These are phyloP conservation scores for Trichosanthes cucumerina DNA, from an alignment of 306 rosid genomes.

Conservation along the genomic window DNA sequence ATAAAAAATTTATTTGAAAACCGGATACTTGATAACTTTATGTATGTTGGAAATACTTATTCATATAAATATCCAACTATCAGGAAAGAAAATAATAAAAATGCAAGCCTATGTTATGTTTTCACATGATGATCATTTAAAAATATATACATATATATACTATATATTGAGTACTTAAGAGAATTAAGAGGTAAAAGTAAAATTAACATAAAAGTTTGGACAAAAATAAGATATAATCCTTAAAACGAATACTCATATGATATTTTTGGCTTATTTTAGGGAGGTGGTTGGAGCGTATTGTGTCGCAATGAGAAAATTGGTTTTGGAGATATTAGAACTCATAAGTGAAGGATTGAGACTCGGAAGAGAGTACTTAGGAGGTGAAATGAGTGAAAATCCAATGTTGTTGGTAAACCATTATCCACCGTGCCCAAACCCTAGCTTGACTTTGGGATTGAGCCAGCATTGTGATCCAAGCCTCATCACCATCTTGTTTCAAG, in stretches of 20 bases:
- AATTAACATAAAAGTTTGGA: too few species aligned
- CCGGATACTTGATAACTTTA: too few species aligned
- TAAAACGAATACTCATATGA: neutral
- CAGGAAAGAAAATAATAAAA: too few species aligned
- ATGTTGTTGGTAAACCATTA: slow-evolving; percentile 39
- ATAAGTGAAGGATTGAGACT: slow-evolving; percentile 56
- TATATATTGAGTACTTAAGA: too few species aligned
- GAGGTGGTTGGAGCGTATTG: slow-evolving; percentile 37
- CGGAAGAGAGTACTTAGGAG: slow-evolving; percentile 19
- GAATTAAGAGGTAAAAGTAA: too few species aligned
- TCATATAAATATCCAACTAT: too few species aligned
- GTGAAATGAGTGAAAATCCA: slow-evolving; percentile 34
- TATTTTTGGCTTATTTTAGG: slow-evolving; percentile 15
- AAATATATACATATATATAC: too few species aligned
- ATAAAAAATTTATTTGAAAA: too few species aligned
- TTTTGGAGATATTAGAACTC: slow-evolving; percentile 33
- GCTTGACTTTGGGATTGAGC: slow-evolving; percentile 48
- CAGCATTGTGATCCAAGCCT: slow-evolving; percentile 51
- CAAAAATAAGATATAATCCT: too few species aligned
- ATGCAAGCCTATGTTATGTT: neutral
- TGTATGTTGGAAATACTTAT: neutral
- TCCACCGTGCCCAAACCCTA: slow-evolving; percentile 71
- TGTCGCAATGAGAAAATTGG: slow-evolving; percentile 26
- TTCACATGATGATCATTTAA: neutral
- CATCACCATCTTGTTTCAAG: slow-evolving; percentile 58